Percentiles rank a stretch among this genome's conserved stretches.
Evolutionary conservation across 2,329 filamentous ascomycete species (phyloP).

Genomic region (Tolypocladium ovalisporum): DNA sequence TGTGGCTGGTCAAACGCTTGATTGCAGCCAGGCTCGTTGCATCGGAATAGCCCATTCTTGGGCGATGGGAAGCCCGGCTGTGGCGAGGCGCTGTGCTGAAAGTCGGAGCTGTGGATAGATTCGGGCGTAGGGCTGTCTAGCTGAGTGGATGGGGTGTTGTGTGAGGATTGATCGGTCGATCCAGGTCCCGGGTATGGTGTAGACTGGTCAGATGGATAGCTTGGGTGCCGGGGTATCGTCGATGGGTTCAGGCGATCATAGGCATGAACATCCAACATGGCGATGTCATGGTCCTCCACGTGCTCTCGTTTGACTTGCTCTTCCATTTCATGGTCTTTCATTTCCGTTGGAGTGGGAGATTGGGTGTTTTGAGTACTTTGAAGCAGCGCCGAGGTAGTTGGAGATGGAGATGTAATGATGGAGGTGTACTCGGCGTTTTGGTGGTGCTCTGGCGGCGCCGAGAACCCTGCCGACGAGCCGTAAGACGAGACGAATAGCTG

Average conservation of each 20-base stretch:
- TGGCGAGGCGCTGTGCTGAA: slow-evolving; percentile 25
- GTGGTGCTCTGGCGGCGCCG: slow-evolving; percentile 1
- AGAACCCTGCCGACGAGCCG: slow-evolving; percentile 10
- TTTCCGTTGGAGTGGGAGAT: slow-evolving; percentile 14
- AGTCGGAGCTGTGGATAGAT: slow-evolving; percentile 24
- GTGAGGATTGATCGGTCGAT: slow-evolving; percentile 28
- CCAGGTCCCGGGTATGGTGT: slow-evolving; percentile 27
- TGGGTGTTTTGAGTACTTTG: slow-evolving; percentile 15
- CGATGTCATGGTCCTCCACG: slow-evolving; percentile 10
- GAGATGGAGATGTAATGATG: slow-evolving; percentile 11
- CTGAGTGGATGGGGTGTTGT: slow-evolving; percentile 37
- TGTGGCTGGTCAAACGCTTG: slow-evolving; percentile 45
- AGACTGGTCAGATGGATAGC: slow-evolving; percentile 28
- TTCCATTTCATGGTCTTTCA: not conserved
- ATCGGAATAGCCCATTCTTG: slow-evolving; percentile 18
- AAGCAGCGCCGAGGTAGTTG: slow-evolving; percentile 5
- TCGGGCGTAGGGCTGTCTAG: slow-evolving; percentile 30
- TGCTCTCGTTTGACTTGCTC: slow-evolving; percentile 3
- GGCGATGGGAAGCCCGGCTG: slow-evolving; percentile 16
- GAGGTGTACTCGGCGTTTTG: slow-evolving; percentile 1
- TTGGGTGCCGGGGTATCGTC: slow-evolving; percentile 15
- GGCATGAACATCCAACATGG: slow-evolving; percentile 14
- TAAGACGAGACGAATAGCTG: slow-evolving; percentile 19
- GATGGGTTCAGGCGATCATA: slow-evolving; percentile 13
- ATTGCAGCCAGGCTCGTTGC: slow-evolving; percentile 24